Evolutionary conservation across 306 rosid species (phyloP), one percentile per base, ranked within the genome.

Genomic region (Spatholobus suberectus): DNA sequence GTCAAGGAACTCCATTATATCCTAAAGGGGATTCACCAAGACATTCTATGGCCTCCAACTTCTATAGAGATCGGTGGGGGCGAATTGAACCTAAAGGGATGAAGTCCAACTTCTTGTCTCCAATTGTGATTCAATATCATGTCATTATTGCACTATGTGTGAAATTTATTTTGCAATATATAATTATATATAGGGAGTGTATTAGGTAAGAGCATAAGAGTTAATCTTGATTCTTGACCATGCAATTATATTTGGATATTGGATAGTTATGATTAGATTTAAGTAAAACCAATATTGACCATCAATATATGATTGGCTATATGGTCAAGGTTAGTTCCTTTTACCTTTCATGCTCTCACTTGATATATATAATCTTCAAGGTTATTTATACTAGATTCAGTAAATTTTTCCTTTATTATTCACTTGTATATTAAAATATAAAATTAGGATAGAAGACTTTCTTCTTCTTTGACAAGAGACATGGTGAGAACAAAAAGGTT

Each of bases 391-490:
- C 70, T 14, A 66, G 23, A 82, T 81, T 82, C 44, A 43, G 15
- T 75, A 41, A 66, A 8, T 9, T 38, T 46, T 69, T 32, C 5
- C 41, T 38, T 70, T 75, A n/a, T 13, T 52, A n/a, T 8, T 71
- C 29, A 57, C 6, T 29, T 67, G 68, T 41, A 46, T 68, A 15
- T 32, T 66, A 26, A 41, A 27, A 68, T 29, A 17, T 58, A 58
- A 26, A 23, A 58, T 23, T 23, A 57, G 29, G 35, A 26, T 12
- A 57, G 32, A 34, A 54, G 11, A 43, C 35, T 32, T 58, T 71
- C 61, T 83, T 41, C 54, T 20, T 57, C 37, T 18, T 69, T 55
- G 81, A 32, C 18, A 34, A 67, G 71, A 40, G 76, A 21, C 18
- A 21, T 5, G 29, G 34, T 5, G 21, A 75, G 29, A 52, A 4